Conservation (phyloP, 495 filamentous ascomycete genomes). For the Penicillium coprophilum region DNA sequence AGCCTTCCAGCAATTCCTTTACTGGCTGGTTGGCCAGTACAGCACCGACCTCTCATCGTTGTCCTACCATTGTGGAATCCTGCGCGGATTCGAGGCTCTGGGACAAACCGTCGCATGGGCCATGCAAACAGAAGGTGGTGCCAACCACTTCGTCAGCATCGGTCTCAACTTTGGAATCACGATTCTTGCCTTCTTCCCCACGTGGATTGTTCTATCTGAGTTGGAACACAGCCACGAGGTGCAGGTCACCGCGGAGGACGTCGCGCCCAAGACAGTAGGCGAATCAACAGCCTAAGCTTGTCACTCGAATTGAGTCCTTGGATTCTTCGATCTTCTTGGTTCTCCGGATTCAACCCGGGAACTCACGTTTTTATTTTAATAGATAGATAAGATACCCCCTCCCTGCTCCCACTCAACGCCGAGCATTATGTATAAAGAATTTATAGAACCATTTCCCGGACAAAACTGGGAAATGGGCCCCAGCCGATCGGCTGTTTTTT, state of each 20-base stretch:
- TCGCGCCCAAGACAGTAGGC: constrained; percentile 9
- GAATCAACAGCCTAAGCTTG: constrained; percentile 5
- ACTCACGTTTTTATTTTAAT: constrained; percentile 1
- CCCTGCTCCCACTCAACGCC: constrained; percentile 13
- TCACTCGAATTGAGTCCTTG: background rate
- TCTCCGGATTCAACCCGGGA: background rate
- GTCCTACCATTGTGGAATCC: constrained; percentile 36
- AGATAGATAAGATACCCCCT: constrained; percentile 14
- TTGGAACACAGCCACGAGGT: constrained; percentile 38
- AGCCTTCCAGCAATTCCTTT: constrained; percentile 38
- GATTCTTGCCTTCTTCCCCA: constrained; percentile 30
- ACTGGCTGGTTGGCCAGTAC: constrained; percentile 38
- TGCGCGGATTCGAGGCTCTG: constrained; percentile 34
- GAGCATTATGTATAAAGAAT: constrained; percentile 12
- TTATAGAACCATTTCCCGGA: constrained; percentile 6
- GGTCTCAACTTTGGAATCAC: constrained; percentile 38
- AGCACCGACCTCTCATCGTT: constrained; percentile 34
- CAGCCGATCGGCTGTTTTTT: constrained; percentile 1
- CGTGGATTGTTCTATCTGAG: constrained; percentile 36
- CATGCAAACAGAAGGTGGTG: constrained; percentile 34
- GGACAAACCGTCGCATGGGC: constrained; percentile 39
- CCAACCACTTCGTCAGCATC: constrained; percentile 38
- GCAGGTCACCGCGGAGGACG: constrained; percentile 27
- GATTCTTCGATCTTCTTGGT: constrained; percentile 4
- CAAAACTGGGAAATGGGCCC: background rate